A percentile compares a stretch with the other conserved stretches of the same genome.
phyloP scores from a whole-genome alignment of 768 basidiomycete species.

The Psilocybe subaeruginosa region DNA sequence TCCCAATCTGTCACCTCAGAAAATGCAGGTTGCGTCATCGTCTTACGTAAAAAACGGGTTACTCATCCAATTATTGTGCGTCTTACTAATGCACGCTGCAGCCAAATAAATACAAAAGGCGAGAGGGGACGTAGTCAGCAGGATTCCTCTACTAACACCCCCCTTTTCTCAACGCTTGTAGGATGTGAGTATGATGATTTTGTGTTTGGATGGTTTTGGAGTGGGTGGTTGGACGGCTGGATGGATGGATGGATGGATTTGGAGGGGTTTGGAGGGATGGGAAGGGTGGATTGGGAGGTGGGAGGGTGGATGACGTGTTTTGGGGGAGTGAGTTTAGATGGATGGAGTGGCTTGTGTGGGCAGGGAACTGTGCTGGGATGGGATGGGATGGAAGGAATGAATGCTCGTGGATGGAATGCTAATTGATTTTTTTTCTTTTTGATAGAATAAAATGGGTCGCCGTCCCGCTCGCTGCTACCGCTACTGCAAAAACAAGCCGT shows the following conservation, averaged over 20 bases:
- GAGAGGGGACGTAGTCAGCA: not conserved
- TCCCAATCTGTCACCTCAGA: no score
- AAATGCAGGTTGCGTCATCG: no score
- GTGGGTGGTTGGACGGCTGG: conserved; percentile 1
- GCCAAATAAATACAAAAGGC: not conserved
- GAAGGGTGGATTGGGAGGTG: conserved; percentile 13
- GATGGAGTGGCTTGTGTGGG: not conserved
- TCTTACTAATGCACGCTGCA: not conserved
- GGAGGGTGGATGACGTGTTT: conserved; percentile 22
- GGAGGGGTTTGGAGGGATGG: conserved; percentile 14
- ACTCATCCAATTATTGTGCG: not conserved
- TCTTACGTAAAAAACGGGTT: not conserved
- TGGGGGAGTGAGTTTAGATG: not conserved
- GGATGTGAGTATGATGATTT: conserved; percentile 23
- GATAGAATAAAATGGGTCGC: conserved; percentile 78
- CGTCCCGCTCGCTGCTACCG: conserved; percentile 98
- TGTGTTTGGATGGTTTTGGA: not conserved
- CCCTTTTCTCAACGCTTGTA: conserved; percentile 10
- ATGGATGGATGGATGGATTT: conserved; percentile 11
- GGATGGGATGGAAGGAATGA: not conserved
- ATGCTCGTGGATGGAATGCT: conserved; percentile 3
- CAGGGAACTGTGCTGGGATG: not conserved
- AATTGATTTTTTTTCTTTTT: conserved; percentile 12
- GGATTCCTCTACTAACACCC: not conserved
- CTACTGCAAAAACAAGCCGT: conserved; percentile 99